phyloP scores from a whole-genome alignment of 257 asterid species.

The Solanum arcanum region DNA sequence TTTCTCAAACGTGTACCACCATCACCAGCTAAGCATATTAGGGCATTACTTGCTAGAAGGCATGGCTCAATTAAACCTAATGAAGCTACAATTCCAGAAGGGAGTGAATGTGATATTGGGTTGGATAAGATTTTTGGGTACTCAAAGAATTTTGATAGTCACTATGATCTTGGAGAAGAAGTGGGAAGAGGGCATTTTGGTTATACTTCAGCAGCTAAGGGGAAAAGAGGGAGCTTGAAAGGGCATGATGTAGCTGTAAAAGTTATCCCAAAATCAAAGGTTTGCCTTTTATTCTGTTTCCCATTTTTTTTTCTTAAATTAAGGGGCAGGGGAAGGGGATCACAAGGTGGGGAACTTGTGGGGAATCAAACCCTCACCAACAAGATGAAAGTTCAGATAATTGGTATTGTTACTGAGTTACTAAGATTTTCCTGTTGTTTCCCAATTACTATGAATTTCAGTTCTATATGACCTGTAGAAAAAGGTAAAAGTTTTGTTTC shows the following conservation, averaged over 20 bases:
- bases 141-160: conserved; percentile 44
- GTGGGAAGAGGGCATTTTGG: conserved; percentile 97
- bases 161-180: conserved; percentile 74
- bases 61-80: conserved; percentile 90
- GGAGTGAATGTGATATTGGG: conserved; percentile 80
- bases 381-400: background rate
- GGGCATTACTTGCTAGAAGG: conserved; percentile 74
- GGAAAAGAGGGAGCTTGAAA: conserved; percentile 74
- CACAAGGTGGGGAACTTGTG: background rate
- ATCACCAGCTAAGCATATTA: conserved; percentile 93
- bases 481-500: background rate
- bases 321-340: background rate
- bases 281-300: background rate
- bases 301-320: background rate
- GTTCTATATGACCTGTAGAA: background rate
- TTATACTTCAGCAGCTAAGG: conserved; percentile 69
- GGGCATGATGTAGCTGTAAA: conserved; percentile 92
- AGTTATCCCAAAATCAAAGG: conserved; percentile 86
- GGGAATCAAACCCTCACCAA: background rate
- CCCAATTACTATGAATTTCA: background rate
- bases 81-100: conserved; percentile 86
- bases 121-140: conserved; percentile 79
- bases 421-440: background rate
- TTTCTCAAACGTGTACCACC: conserved; percentile 88
- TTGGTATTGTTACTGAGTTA: background rate